A percentile compares a stretch with the other conserved stretches of the same genome.
Evolutionary conservation across 164 flowering plant genomes (phyloP).

Genomic region (Akebia trifoliata): DNA sequence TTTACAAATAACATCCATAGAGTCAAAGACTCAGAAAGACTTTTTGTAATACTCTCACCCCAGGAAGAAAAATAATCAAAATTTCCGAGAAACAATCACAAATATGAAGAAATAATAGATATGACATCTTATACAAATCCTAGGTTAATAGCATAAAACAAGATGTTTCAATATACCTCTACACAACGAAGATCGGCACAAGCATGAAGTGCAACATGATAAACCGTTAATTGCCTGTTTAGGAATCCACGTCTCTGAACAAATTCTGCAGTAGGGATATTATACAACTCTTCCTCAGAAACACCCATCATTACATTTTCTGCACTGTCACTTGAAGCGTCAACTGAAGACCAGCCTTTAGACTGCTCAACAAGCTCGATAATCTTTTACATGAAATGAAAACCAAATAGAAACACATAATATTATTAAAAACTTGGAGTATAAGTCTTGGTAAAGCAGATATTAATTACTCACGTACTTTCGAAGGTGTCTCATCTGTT

Average conservation of each 20-base stretch:
- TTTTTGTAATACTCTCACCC: too few relatives aligned
- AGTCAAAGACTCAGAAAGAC: too few relatives aligned
- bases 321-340: conserved; percentile 44
- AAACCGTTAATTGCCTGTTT: conserved; percentile 54
- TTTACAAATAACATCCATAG: too few relatives aligned
- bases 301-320: conserved; percentile 73
- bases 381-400: conserved; percentile 37
- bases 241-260: conserved; percentile 61
- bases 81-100: neutral
- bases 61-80: too few relatives aligned
- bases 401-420: conserved; percentile 9
- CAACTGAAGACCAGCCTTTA: conserved; percentile 81
- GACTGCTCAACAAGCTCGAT: conserved; percentile 88
- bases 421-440: conserved; percentile 2
- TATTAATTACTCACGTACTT: conserved; percentile 34
- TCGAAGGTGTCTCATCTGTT: conserved; percentile 53
- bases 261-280: conserved; percentile 78
- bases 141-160: neutral
- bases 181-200: conserved; percentile 67
- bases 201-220: conserved; percentile 86
- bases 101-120: neutral
- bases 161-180: conserved; percentile 43
- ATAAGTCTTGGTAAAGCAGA: conserved; percentile 8
- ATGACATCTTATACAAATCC: neutral
- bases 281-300: conserved; percentile 80